These are phyloP conservation scores for Alternaria angustiovoidea DNA, from an alignment of 2,329 filamentous ascomycete genomes.

Conservation along the genomic window DNA sequence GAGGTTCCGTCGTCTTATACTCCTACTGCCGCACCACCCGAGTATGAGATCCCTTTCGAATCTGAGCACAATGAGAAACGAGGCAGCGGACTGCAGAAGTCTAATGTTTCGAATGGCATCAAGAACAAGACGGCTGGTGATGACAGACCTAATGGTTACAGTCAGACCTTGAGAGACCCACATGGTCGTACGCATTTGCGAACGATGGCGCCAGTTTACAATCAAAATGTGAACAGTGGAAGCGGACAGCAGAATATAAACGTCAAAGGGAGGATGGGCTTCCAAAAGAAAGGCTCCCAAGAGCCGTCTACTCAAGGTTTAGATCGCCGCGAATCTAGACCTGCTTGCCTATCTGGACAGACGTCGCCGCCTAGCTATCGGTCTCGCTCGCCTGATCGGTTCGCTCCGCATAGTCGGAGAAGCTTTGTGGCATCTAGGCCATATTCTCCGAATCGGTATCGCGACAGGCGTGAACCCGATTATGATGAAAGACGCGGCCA, in stretches of 20 bases:
- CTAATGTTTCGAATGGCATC: background rate
- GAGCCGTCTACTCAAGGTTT: background rate
- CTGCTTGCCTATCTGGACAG: background rate
- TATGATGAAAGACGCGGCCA: background rate
- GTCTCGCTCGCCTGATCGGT: background rate
- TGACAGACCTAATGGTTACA: background rate
- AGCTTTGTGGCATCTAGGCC: background rate
- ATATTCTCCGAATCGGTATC: background rate
- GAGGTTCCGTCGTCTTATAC: background rate
- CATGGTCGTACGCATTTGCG: background rate
- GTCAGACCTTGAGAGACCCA: background rate
- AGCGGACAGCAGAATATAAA: background rate
- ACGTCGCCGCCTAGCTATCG: background rate
- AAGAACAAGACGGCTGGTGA: background rate
- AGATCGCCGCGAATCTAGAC: too few relatives aligned
- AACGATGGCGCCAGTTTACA: background rate
- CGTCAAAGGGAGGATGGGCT: background rate
- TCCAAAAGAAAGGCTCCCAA: background rate
- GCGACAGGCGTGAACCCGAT: background rate
- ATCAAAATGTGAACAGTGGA: background rate
- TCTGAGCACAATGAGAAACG: background rate
- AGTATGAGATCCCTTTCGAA: background rate
- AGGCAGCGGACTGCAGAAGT: background rate
- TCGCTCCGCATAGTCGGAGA: background rate
- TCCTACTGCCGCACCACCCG: background rate